phyloP scores from a whole-genome alignment of 208 protist genomes.

The Crithidia fasciculata region DNA sequence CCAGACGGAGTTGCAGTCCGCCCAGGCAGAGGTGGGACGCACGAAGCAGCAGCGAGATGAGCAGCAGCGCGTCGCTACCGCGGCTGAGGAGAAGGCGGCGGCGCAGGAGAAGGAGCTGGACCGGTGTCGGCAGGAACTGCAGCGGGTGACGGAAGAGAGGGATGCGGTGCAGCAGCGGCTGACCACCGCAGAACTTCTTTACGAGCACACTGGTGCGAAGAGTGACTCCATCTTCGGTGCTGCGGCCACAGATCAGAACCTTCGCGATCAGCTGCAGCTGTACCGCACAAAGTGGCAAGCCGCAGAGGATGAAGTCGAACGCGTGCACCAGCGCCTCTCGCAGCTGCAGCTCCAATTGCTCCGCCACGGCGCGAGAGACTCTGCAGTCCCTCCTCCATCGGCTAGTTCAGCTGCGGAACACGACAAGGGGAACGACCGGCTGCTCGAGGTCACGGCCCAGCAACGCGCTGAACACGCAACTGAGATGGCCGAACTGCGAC shows the following conservation, averaged over 20 bases:
- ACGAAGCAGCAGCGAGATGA: constrained; percentile 44
- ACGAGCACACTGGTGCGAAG: constrained; percentile 24
- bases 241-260: constrained; percentile 14
- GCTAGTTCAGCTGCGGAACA: no score
- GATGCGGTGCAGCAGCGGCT: constrained; percentile 21
- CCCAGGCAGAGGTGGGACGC: constrained; percentile 27
- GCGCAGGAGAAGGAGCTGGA: constrained; percentile 7
- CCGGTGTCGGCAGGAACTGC: background rate
- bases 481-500: constrained; percentile 15
- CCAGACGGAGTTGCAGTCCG: constrained; percentile 27
- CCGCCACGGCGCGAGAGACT: background rate
- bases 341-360: constrained; percentile 29
- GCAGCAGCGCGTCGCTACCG: constrained; percentile 19
- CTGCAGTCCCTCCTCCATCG: no score
- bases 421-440: background rate
- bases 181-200: constrained; percentile 38
- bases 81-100: constrained; percentile 7
- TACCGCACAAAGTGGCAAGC: constrained; percentile 63
- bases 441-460: background rate
- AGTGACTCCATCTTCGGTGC: no score
- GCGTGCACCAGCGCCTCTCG: constrained; percentile 38
- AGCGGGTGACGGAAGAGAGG: constrained; percentile 14
- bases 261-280: constrained; percentile 46
- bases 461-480: constrained; percentile 8
- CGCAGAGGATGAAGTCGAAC: constrained; percentile 54